Evolutionary conservation across 2,329 filamentous ascomycete species (phyloP), one percentile per base, ranked within the genome.

Genomic region (Cyphellophora attinorum): DNA sequence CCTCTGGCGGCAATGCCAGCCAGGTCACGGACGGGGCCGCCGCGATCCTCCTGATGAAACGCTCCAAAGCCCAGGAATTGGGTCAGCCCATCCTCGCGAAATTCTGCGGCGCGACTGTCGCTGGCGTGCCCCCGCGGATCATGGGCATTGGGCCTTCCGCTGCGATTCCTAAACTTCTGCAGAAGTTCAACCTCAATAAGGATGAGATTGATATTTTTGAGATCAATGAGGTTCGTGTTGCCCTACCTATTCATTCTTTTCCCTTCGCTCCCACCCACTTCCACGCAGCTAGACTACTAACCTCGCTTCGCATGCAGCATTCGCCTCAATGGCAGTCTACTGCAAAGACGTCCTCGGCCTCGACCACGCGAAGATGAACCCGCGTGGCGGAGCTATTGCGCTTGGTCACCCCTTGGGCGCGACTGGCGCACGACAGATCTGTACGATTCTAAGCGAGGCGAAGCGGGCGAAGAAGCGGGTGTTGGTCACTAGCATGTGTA

Each of bases 251-350:
- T n/a, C n/a, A n/a, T n/a, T n/a, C n/a, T n/a, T n/a, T n/a, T n/a
- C n/a, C n/a, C n/a, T n/a, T n/a, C n/a, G n/a, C n/a, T n/a, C n/a
- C n/a, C n/a, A n/a, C n/a, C n/a, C n/a, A n/a, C n/a, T n/a, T n/a
- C n/a, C n/a, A n/a, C n/a, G n/a, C n/a, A n/a, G n/a, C n/a, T n/a
- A n/a, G n/a, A n/a, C n/a, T n/a, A n/a, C n/a, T n/a, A n/a, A n/a
- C n/a, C n/a, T n/a, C n/a, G n/a, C n/a, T n/a, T n/a, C n/a, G n/a
- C n/a, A n/a, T n/a, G n/a, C n/a, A 72, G 91, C 91, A 2, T 98
- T 98, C 53, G 89, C 88, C 14, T 91, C 83, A 34, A 96, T 96
- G 91, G 88, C 85, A 1, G 88, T 95, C 18, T 96, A 95, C 73
- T 94, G 86, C 64, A 65, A 82, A 36, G 71, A 85, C 51, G 75